A percentile compares a stretch with the other conserved stretches of the same genome.
Evolutionary conservation across 768 basidiomycete genomes (phyloP).

Genomic region (Xanthoconium stramineum): DNA sequence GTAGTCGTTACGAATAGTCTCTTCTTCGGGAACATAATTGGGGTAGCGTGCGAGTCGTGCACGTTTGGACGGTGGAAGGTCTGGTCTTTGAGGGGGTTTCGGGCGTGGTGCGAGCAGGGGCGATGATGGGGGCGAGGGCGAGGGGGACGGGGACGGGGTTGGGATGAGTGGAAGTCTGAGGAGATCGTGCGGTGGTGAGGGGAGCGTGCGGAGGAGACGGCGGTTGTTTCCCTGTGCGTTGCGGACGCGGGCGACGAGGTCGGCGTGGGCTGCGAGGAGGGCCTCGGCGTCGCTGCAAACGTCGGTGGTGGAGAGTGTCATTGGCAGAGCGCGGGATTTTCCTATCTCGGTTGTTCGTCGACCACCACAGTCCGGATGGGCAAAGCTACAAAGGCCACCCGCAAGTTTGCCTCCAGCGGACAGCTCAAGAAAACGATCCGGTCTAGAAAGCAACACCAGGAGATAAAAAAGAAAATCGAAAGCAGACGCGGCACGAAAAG

Average conservation of each 20-base stretch:
- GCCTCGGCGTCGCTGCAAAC: slow-evolving; percentile 61
- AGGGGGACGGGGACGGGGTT: slow-evolving; percentile 50
- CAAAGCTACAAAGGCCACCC: slow-evolving; percentile 64
- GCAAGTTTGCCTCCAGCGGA: slow-evolving; percentile 86
- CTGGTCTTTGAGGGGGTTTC: slow-evolving; percentile 39
- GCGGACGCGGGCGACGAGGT: slow-evolving; percentile 56
- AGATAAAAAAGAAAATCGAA: slow-evolving; percentile 68
- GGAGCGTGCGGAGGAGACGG: slow-evolving; percentile 51
- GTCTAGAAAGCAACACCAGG: slow-evolving; percentile 76
- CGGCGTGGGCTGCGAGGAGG: slow-evolving; percentile 57
- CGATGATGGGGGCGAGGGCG: slow-evolving; percentile 48
- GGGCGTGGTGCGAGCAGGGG: slow-evolving; percentile 36
- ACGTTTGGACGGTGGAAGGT: slow-evolving; percentile 67
- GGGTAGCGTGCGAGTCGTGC: slow-evolving; percentile 65
- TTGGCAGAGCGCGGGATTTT: slow-evolving; percentile 6
- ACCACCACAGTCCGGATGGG: slow-evolving; percentile 35
- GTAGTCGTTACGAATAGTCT: slow-evolving; percentile 95
- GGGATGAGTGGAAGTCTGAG: slow-evolving; percentile 57
- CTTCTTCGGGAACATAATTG: slow-evolving; percentile 91
- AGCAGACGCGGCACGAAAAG: slow-evolving; percentile 49
- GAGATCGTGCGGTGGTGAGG: slow-evolving; percentile 54
- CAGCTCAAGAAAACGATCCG: slow-evolving; percentile 86
- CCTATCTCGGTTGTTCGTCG: slow-evolving; percentile 14
- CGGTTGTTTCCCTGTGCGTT: slow-evolving; percentile 54
- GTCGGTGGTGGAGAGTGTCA: slow-evolving; percentile 37